Evolutionary conservation across 345 rosid species (phyloP), one percentile per base, ranked within the genome.

Genomic region (Citrus cavaleriei): DNA sequence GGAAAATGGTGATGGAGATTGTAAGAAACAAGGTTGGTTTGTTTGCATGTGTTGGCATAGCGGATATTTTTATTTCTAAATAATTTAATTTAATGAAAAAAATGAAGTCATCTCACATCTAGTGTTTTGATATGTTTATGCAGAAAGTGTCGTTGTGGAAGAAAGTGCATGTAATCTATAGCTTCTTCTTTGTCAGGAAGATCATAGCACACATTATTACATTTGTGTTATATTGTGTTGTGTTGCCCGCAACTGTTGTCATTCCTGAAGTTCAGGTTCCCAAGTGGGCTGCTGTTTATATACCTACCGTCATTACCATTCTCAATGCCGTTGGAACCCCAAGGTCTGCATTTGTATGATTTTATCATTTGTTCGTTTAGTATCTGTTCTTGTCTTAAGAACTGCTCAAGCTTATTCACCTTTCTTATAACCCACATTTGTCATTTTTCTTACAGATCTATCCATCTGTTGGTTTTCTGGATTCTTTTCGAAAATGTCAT

Each of bases 251-350:
- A 8, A 95, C 98, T 0, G 95, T 95, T 78, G 72, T 93, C 67
- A 94, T 95, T 13, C 99, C 99, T 13, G 99, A 95, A 89, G 97
- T 95, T 24, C 55, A 76, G 22, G 93, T 93, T 67, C 97, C 99
- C 2, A 95, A 90, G 64, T 95, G 98, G 99, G 98, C 92, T 25
- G 90, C 97, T 49, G 93, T 93, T 67, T 95, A 93, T 81, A 90
- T 96, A 69, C 99, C 99, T 73, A 82, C 91, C 5, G 24, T 90
- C 46, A 90, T 96, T 62, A 96, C 99, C 60, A 66, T 96, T 1
- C 94, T 96, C 70, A 96, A 94, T 42, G 96, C 98, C 0, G 93
- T 96, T n/a, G 97, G 97, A 35, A 96, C 99, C 49, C 99, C 99
- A 6, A 95, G 99, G 99, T 95, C 46, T 42, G 70, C 1, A 61